Percentiles rank a stretch among this genome's conserved stretches.
phyloP scores from a whole-genome alignment of 106 monocot genomes.

The Dendrobium huoshanense region DNA sequence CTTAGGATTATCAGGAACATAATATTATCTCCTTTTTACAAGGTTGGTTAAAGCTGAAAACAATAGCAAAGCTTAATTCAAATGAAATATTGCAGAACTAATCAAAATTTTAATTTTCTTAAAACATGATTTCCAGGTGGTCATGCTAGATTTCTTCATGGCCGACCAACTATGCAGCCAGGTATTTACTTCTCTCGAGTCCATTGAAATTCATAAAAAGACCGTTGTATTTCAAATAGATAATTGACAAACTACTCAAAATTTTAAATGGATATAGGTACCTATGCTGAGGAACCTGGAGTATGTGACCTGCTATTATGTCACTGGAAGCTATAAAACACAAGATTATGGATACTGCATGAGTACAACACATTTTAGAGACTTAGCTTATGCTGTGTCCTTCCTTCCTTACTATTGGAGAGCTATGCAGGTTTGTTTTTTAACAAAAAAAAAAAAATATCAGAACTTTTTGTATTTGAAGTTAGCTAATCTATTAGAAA shows the following conservation, averaged over 20 bases:
- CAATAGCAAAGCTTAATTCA: neutral
- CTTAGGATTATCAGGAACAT: constrained; percentile 79
- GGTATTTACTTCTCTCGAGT: constrained; percentile 32
- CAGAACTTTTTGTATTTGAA: neutral
- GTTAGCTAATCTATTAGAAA: neutral
- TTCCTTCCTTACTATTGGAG: constrained; percentile 99
- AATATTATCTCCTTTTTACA: constrained; percentile 81
- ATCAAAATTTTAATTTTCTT: neutral
- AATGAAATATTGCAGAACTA: neutral
- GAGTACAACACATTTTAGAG: constrained; percentile 50
- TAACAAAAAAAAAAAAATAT: neutral
- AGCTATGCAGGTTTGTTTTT: constrained; percentile 79
- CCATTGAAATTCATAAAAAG: neutral
- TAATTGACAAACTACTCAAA: neutral
- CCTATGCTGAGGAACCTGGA: constrained; percentile 88
- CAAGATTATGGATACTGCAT: constrained; percentile 88
- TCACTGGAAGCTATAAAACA: constrained; percentile 89
- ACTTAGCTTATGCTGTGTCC: constrained; percentile 89
- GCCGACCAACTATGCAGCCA: constrained; percentile 99
- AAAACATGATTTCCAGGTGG: constrained; percentile 45
- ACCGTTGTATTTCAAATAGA: neutral
- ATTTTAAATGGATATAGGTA: constrained; percentile 41
- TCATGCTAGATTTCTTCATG: constrained; percentile 99
- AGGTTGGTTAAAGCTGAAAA: constrained; percentile 29
- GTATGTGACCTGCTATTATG: constrained; percentile 90